Base-by-base conservation (phyloP, 768 basidiomycete species). In the Amylocystis lapponica region DNA sequence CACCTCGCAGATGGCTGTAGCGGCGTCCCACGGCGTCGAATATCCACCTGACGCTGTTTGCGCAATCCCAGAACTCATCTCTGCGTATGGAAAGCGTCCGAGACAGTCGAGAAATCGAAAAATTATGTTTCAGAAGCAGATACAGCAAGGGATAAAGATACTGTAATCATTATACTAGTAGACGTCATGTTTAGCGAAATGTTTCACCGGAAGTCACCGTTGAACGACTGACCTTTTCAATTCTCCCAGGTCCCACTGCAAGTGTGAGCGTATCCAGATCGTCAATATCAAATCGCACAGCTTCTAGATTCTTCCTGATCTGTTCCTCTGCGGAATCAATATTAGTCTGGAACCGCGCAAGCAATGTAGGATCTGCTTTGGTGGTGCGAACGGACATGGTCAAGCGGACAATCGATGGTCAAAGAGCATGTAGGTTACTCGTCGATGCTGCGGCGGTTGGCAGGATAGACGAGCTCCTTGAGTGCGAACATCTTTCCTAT, bases 61-160 rank as follows among this genome's bases (percentile, higher is more conserved):
- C n/a, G n/a, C n/a, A 39, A 17, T 61, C 62, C 44, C 33, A 49
- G 3, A 66, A 39, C 25, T 66, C 61, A 36, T 59, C 53, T 7
- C 51, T 48, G n/a, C 64, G 50, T 0, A 67, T 30, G 3, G 62
- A 41, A 2, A 50, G 50, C 11, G 30, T 59, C 20, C 50, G 50
- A 6, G 56, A 57, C 5, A 63, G 41, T 17, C 56, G 53, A 27
- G 69, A 50, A 21, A 65, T 60, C 32, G 61, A 52, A 21, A 65
- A 50, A 50, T 70, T 62, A 23, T 63, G 56, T 32, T 58, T 51
- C 19, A 67, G 46, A 0, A 68, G 50, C 1, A 70, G 56, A 40
- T 62, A 63, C 1, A 69, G 41, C n/a, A 69, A 48, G 0, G 67
- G 65, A 3, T 66, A 53, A 8, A 67, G 32, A 40, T 60, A 61